Conservation (phyloP, 1,139 yeast species). For the Kluyveromyces sp. region DNA sequence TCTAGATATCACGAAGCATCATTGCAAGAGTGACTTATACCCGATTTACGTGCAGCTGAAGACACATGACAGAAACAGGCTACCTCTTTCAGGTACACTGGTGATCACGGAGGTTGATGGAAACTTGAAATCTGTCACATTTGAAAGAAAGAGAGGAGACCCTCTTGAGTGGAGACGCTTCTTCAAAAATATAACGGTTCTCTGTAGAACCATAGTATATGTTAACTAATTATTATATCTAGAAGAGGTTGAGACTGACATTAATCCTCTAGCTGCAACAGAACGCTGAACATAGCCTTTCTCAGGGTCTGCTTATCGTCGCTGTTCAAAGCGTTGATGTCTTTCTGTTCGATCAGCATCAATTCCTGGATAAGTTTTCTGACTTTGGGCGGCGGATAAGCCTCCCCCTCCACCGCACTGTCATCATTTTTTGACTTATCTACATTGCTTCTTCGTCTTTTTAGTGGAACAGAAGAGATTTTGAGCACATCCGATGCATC, state of each 20-base stretch:
- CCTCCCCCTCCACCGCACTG: not conserved
- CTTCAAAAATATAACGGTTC: constrained; percentile 46
- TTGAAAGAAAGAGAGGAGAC: constrained; percentile 50
- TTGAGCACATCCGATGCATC: not conserved
- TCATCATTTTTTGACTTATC: not conserved
- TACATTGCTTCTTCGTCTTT: not conserved
- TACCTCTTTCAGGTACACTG: constrained; percentile 43
- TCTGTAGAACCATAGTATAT: constrained; percentile 41
- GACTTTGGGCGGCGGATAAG: constrained; percentile 18
- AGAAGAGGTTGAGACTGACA: not conserved
- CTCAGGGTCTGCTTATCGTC: constrained; percentile 23
- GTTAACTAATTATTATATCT: constrained; percentile 11
- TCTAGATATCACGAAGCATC: constrained; percentile 11
- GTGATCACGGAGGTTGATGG: constrained; percentile 36
- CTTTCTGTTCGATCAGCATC: constrained; percentile 15
- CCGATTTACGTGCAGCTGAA: constrained; percentile 38
- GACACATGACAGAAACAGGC: constrained; percentile 42
- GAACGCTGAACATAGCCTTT: constrained; percentile 22
- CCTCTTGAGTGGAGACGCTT: constrained; percentile 64
- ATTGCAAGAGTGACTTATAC: constrained; percentile 19
- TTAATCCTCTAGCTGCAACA: constrained; percentile 21
- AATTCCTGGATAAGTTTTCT: constrained; percentile 18
- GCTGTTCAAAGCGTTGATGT: constrained; percentile 15
- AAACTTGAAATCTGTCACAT: constrained; percentile 41
- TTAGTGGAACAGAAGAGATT: not conserved